Conservation (phyloP, 495 filamentous ascomycete species). For the Talaromyces ruber region DNA sequence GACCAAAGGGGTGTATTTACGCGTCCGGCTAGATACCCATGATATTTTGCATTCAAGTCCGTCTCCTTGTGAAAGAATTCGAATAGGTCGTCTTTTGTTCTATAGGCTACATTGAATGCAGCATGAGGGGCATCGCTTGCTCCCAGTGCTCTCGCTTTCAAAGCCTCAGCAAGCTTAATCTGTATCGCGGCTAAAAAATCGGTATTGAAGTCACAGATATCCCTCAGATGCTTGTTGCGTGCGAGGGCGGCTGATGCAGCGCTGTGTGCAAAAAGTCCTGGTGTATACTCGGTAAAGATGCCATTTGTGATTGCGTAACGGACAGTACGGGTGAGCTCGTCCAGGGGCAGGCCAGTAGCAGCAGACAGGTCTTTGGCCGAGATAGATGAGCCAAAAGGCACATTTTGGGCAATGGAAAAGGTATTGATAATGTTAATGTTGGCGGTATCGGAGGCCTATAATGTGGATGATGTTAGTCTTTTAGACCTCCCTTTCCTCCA, state of each 20-base stretch:
- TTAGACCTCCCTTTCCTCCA: neutral
- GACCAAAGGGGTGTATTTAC: constrained; percentile 13
- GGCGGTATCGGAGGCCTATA: constrained; percentile 7
- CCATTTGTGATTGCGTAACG: constrained; percentile 25
- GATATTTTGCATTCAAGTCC: constrained; percentile 10
- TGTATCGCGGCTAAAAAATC: constrained; percentile 12
- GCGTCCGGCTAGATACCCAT: constrained; percentile 14
- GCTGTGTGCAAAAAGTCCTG: constrained; percentile 21
- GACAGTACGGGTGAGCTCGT: constrained; percentile 19
- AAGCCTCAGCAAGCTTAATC: constrained; percentile 14
- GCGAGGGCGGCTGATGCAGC: constrained; percentile 16
- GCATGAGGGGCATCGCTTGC: constrained; percentile 12
- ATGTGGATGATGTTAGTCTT: neutral
- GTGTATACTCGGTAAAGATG: constrained; percentile 21
- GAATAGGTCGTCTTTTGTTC: constrained; percentile 17
- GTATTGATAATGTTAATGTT: constrained; percentile 2
- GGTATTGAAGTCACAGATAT: constrained; percentile 11
- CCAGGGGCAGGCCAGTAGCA: constrained; percentile 13
- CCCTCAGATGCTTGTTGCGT: constrained; percentile 7
- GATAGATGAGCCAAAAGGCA: constrained; percentile 17
- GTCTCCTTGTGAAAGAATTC: constrained; percentile 9
- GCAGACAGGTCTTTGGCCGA: constrained; percentile 14
- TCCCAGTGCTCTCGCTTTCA: constrained; percentile 13
- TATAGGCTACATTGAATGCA: constrained; percentile 23
- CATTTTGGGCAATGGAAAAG: constrained; percentile 21